Evolutionary conservation across 2,329 filamentous ascomycete species (phyloP).

Genomic region (Fusarium pininemorale): DNA sequence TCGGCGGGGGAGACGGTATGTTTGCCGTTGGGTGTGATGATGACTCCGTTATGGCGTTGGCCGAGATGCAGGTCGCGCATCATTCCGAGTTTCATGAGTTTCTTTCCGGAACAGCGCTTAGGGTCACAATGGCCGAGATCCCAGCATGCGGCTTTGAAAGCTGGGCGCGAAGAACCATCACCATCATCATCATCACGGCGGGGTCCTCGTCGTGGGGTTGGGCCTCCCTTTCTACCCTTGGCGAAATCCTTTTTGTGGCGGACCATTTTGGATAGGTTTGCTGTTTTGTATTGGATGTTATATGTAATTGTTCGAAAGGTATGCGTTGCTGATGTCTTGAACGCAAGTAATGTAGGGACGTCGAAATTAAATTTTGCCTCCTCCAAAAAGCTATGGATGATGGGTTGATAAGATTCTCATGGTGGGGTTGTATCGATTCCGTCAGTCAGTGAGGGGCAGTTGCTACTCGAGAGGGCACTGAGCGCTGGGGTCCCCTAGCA

Average conservation of each 20-base stretch:
- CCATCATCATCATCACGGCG: constrained; percentile 55
- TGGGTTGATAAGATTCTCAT: constrained; percentile 15
- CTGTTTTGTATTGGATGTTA: neutral
- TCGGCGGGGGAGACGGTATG: constrained; percentile 85
- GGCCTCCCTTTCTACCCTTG: constrained; percentile 75
- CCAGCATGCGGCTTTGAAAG: constrained; percentile 96
- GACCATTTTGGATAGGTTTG: constrained; percentile 68
- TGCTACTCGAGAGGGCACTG: neutral
- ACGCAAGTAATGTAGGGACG: neutral
- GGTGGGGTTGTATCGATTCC: constrained; percentile 23
- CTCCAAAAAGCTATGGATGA: constrained; percentile 13
- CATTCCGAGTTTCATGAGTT: constrained; percentile 87
- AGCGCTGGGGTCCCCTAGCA: constrained; percentile 12
- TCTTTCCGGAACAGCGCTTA: constrained; percentile 95
- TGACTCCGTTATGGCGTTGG: constrained; percentile 89
- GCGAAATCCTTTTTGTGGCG: constrained; percentile 91
- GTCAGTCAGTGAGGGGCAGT: constrained; percentile 24
- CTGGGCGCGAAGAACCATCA: constrained; percentile 51
- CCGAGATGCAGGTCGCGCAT: constrained; percentile 94
- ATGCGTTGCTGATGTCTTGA: neutral
- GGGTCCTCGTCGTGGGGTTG: constrained; percentile 61
- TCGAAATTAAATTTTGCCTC: constrained; percentile 10
- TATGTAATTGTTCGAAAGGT: neutral
- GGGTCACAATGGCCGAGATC: constrained; percentile 97
- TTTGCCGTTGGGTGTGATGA: constrained; percentile 96